Evolutionary conservation across 164 flowering plant genomes (phyloP), one percentile per base, ranked within the genome.

Genomic region (Vitis vinifera): DNA sequence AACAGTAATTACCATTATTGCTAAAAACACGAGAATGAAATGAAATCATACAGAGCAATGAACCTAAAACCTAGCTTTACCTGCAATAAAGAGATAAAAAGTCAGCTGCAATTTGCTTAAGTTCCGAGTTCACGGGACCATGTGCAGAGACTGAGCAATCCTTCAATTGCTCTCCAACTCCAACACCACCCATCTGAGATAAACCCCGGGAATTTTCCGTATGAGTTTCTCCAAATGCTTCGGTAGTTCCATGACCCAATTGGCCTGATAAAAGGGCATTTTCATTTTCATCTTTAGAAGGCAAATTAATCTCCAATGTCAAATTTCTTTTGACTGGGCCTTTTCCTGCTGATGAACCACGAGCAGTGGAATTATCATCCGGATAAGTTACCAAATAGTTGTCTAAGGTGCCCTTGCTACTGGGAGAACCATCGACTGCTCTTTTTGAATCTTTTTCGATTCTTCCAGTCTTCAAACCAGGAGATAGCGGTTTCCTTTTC

Each of bases 61-160:
- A 44, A 49, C 63, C 49, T 10, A 62, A 17, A 57, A 19, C 16
- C 59, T n/a, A 63, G 13, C 58, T 15, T 47, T 89, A 89, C 99
- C 97, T 75, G 75, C 94, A 92, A 79, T 89, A 91, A 59, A 90
- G 56, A 48, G 98, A 90, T 76, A 94, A 71, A 69, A 87, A 89
- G 17, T 85, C 85, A 37, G 83, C 72, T 10, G 94, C 88, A 77
- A 89, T 89, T 66, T 82, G 75, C 70, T 80, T 86, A 14, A 87
- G 79, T 67, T 94, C 91, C 31, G 83, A 65, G 63, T 83, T 83
- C 48, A 75, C 77, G 9, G 44, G 68, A 37, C 58, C 78, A 29
- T 77, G 65, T 29, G 56, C 63, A 11, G 68, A 65, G 55, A 30
- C 71, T 6, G 62, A 59, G 57, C 62, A 49, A 53, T 71, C 81